These are phyloP conservation scores for Fusarium sp. DNA, from an alignment of 2,329 filamentous ascomycete genomes.

Conservation along the genomic window DNA sequence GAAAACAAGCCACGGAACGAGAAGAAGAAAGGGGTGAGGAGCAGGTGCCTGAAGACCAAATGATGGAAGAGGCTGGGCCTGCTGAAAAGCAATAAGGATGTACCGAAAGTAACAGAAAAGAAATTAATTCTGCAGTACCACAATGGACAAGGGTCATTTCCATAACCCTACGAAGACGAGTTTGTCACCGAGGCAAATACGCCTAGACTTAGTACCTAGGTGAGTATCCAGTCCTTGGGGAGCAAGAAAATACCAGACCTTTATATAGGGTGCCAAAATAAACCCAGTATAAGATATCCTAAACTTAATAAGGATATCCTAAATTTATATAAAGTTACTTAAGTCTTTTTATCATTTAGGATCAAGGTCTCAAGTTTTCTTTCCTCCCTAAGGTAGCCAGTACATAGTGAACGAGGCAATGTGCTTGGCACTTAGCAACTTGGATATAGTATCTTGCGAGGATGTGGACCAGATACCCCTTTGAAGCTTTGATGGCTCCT, in stretches of 20 bases:
- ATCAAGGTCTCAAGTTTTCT: not conserved
- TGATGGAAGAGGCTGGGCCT: constrained; percentile 9
- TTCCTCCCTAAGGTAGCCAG: not conserved
- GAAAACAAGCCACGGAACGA: constrained; percentile 53
- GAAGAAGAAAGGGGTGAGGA: constrained; percentile 41
- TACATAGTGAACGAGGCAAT: too few relatives aligned
- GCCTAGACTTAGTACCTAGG: not conserved
- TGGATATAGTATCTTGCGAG: too few relatives aligned
- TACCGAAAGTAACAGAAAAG: not conserved
- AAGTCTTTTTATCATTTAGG: not conserved
- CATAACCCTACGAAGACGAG: not conserved
- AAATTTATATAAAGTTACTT: not conserved
- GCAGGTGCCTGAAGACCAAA: constrained; percentile 18
- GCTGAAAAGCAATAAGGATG: not conserved
- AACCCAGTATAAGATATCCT: not conserved
- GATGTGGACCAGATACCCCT: not conserved
- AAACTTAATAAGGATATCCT: not conserved
- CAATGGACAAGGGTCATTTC: not conserved
- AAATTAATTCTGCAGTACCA: not conserved
- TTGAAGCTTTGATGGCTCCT: not conserved
- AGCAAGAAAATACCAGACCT: not conserved
- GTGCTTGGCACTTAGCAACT: too few relatives aligned
- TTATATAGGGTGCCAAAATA: not conserved
- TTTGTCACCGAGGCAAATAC: not conserved
- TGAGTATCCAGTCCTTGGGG: not conserved